Conservation (phyloP, 148 eudicot genomes). For the Nepenthes gracilis region DNA sequence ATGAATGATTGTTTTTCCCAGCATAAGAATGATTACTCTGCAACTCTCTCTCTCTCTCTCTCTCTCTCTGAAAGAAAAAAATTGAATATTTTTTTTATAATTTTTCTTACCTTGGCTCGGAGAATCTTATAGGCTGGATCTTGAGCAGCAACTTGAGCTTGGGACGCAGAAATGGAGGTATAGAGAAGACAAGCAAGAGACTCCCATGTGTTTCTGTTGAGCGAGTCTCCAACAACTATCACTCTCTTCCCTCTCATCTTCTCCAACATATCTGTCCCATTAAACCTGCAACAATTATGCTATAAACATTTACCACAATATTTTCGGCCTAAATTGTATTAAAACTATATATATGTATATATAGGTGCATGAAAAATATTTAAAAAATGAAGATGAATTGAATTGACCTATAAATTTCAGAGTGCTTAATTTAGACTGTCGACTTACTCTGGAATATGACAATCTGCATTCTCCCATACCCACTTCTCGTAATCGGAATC, state of each 20-base stretch:
- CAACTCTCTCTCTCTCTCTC: too few species aligned
- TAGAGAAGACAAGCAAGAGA: conserved; percentile 31
- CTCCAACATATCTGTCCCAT: conserved; percentile 20
- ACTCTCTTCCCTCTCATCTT: conserved; percentile 24
- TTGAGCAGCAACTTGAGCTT: conserved; percentile 10
- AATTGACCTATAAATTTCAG: too few species aligned
- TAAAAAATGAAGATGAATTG: not conserved
- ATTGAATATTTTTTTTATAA: too few species aligned
- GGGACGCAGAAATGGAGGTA: conserved; percentile 15
- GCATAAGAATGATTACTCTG: too few species aligned
- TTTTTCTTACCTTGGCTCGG: conserved; percentile 12
- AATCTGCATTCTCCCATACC: conserved; percentile 30
- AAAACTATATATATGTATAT: too few species aligned
- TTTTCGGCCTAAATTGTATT: too few species aligned
- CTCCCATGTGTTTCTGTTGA: conserved; percentile 26
- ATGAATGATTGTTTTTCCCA: too few species aligned
- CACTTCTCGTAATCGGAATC: conserved; percentile 22
- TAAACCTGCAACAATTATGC: conserved; percentile 11
- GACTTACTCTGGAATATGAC: conserved; percentile 20
- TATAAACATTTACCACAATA: too few species aligned
- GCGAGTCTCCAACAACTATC: conserved; percentile 23
- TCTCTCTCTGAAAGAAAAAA: too few species aligned
- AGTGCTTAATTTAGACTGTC: not conserved
- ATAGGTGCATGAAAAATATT: not conserved
- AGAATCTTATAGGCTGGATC: conserved; percentile 13